Conservation (phyloP, 441 rosid species). For the Erodium moschatum region DNA sequence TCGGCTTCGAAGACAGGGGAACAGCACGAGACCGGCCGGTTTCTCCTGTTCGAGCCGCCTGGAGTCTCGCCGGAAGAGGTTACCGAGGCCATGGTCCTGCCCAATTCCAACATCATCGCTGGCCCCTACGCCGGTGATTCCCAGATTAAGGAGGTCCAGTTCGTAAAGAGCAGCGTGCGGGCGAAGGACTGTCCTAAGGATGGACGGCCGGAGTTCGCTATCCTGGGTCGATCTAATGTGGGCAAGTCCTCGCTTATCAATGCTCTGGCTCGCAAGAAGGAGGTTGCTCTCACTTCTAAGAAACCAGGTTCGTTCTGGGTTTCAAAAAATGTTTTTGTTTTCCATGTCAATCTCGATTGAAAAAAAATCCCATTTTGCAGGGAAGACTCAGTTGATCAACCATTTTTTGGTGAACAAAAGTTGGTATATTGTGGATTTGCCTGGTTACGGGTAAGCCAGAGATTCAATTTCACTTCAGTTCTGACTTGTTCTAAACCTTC, state of each 20-base stretch:
- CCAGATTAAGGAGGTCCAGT: conserved; percentile 73
- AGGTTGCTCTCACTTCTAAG: conserved; percentile 86
- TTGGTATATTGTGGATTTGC: conserved; percentile 90
- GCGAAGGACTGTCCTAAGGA: conserved; percentile 82
- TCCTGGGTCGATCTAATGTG: conserved; percentile 78
- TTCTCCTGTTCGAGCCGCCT: conserved; percentile 50
- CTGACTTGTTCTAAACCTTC: neutral
- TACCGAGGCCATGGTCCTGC: conserved; percentile 55
- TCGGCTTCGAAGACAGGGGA: conserved; percentile 34
- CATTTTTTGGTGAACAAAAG: conserved; percentile 83
- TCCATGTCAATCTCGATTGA: neutral
- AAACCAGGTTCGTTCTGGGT: conserved; percentile 46
- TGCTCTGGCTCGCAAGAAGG: conserved; percentile 65
- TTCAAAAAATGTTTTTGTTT: neutral
- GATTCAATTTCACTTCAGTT: neutral
- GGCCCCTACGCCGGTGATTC: conserved; percentile 87
- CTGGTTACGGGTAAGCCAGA: conserved; percentile 82
- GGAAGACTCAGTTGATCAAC: conserved; percentile 86
- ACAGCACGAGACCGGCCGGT: conserved; percentile 33
- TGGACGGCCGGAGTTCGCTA: conserved; percentile 72
- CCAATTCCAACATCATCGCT: conserved; percentile 63
- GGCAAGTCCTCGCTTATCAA: conserved; percentile 91
- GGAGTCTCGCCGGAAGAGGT: conserved; percentile 50
- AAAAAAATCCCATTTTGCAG: conserved; percentile 26
- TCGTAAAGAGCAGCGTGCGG: conserved; percentile 72